Evolutionary conservation across 805 yeast species (phyloP), one percentile per base, ranked within the genome.

Genomic region (Kazachstania taianensis): DNA sequence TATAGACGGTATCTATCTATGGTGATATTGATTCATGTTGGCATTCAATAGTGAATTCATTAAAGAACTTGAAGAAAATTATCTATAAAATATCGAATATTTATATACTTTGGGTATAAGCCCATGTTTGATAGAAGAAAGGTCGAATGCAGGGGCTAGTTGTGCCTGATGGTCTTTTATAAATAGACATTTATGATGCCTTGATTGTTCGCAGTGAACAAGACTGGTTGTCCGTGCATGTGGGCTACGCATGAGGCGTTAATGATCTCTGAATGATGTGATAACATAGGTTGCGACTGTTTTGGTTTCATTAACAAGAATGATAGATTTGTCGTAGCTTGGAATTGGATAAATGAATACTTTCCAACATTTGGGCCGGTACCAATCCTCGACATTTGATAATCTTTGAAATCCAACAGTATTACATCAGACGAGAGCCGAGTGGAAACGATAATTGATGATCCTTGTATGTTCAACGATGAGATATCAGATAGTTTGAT

Each of bases 251-350:
- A 28, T 7, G n/a, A n/a, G 10, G 17, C 28, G 9, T 28, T 23
- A 16, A 13, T 14, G n/a, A 28, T 32, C 24, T 24, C 18, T 5
- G 27, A 15, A 7, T 28, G 18, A 10, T 8, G 5, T 10, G 23
- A 4, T n/a, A 8, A 8, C 15, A 17, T 19, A n/a, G 15, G 15
- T 8, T 20, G n/a, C 17, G 15, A 10, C 17, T 14, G n/a, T 14
- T 13, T 31, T 8, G 20, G 23, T 23, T 35, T 44, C 14, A 41
- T 37, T 5, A 41, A 14, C 4, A 51, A 28, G 14, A 44, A 44
- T 3, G 48, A 40, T 15, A 47, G 34, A 22, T 42, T 49, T 1
- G 55, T 41, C 3, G 53, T 53, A n/a, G 45, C 41, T 22, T 50
- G 50, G 1, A 37, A 27, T 0, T 46, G 37, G 7, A 29, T 30